phyloP scores from a whole-genome alignment of 2,329 filamentous ascomycete genomes.

The Emergomyces pasteurianus region DNA sequence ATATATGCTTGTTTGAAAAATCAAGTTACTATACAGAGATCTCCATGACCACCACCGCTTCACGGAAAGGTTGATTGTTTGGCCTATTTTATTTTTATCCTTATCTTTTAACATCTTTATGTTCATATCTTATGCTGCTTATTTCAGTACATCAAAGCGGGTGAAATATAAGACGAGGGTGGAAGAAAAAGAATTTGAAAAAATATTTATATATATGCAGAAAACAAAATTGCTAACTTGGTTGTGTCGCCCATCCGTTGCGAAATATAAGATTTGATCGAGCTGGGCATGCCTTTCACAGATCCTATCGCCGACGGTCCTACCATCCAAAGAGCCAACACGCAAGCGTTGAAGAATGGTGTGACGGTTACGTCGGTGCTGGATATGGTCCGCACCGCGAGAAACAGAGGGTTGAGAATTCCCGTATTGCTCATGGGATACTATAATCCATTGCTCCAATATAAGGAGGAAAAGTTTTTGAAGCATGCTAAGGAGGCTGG shows the following conservation, averaged over 20 bases:
- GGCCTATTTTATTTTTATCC: neutral
- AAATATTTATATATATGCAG: neutral
- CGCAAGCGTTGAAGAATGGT: slow-evolving; percentile 75
- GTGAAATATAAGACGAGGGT: neutral
- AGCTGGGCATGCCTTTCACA: slow-evolving; percentile 92
- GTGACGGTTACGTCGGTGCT: slow-evolving; percentile 72
- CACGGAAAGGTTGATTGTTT: too few species aligned
- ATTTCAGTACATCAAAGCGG: neutral
- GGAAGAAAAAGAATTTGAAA: neutral
- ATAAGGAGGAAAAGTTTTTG: slow-evolving; percentile 83
- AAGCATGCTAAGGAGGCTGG: slow-evolving; percentile 72
- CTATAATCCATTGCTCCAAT: slow-evolving; percentile 91
- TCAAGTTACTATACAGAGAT: neutral
- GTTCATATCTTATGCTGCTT: too few species aligned
- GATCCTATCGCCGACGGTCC: slow-evolving; percentile 97
- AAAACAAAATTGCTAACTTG: neutral
- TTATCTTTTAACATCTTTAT: neutral
- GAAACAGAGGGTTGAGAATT: slow-evolving; percentile 62
- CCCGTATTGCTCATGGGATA: slow-evolving; percentile 96
- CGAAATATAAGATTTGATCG: slow-evolving; percentile 62
- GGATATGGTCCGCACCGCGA: slow-evolving; percentile 70
- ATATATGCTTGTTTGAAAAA: neutral
- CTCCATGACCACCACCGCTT: neutral
- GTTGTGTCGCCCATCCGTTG: slow-evolving; percentile 1
- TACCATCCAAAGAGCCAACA: slow-evolving; percentile 93